Percentiles rank a stretch among this genome's conserved stretches.
Evolutionary conservation across 257 asterid genomes (phyloP).

Genomic region (Ballota nigra): DNA sequence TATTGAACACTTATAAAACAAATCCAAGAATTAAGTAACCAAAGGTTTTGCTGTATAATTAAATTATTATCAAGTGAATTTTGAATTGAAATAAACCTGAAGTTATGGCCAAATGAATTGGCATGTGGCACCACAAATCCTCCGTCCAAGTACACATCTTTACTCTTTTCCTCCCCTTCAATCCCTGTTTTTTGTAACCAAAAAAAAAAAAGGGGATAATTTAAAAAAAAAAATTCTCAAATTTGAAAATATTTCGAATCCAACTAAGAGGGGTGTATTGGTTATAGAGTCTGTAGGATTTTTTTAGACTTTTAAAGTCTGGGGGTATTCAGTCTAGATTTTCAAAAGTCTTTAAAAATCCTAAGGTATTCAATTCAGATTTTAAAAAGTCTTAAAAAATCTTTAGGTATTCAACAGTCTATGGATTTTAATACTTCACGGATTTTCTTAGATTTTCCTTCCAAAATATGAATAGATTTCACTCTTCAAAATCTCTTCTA

Average conservation of each 20-base stretch:
- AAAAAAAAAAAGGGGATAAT: neutral
- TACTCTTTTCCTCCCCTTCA: slow-evolving; percentile 48
- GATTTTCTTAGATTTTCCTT: no score
- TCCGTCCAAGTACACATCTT: slow-evolving; percentile 43
- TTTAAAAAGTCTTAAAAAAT: no score
- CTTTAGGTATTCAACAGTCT: no score
- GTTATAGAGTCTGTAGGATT: no score
- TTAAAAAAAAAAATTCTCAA: neutral
- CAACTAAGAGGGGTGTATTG: no score
- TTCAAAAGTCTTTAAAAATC: no score
- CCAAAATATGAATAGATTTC: no score
- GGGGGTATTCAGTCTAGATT: no score
- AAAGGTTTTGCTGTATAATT: neutral
- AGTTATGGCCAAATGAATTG: slow-evolving; percentile 76
- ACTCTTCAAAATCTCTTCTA: no score
- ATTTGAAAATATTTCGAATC: neutral
- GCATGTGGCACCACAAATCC: slow-evolving; percentile 68
- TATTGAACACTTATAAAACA: neutral
- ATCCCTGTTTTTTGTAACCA: slow-evolving; percentile 36
- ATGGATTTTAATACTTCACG: no score
- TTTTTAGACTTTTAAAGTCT: no score
- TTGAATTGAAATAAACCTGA: slow-evolving; percentile 52
- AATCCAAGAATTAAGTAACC: neutral
- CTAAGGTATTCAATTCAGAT: no score
- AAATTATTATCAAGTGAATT: neutral